Evolutionary conservation across 768 basidiomycete species (phyloP).

Genomic region (Lentinula lateritia): DNA sequence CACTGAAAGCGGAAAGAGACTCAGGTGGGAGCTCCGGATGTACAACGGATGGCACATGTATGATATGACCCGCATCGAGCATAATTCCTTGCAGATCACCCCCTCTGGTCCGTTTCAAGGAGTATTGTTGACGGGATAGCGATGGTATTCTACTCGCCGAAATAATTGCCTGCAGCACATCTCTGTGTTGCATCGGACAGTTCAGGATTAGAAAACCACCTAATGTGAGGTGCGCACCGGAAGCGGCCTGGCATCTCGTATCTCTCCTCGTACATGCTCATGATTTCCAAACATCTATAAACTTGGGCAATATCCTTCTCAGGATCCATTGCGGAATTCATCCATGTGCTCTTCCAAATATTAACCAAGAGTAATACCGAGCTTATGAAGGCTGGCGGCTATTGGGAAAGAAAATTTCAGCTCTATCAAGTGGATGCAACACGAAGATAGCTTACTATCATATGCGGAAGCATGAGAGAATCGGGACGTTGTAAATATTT

Average conservation of each 20-base stretch:
- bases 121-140: not conserved
- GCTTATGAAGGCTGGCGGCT: not conserved
- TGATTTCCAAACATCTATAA: not conserved
- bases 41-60: not conserved
- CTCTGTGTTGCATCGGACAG: not conserved
- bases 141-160: not conserved
- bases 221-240: not conserved
- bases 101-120: not conserved
- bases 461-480: not conserved
- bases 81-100: not conserved
- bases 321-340: not conserved
- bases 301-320: not conserved
- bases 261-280: conserved; percentile 3
- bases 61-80: not conserved
- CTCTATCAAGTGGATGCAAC: not conserved
- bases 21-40: not conserved
- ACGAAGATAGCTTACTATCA: not conserved
- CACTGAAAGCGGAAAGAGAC: not conserved
- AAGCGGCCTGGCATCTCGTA: not conserved
- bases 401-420: conserved; percentile 7
- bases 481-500: conserved; percentile 9
- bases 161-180: not conserved
- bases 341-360: conserved; percentile 1
- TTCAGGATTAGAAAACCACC: not conserved
- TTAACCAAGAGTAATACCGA: not conserved